Percentiles rank a stretch among this genome's conserved stretches.
phyloP scores from a whole-genome alignment of 73 alveolate species.

The Paramecium tetraurelia region DNA sequence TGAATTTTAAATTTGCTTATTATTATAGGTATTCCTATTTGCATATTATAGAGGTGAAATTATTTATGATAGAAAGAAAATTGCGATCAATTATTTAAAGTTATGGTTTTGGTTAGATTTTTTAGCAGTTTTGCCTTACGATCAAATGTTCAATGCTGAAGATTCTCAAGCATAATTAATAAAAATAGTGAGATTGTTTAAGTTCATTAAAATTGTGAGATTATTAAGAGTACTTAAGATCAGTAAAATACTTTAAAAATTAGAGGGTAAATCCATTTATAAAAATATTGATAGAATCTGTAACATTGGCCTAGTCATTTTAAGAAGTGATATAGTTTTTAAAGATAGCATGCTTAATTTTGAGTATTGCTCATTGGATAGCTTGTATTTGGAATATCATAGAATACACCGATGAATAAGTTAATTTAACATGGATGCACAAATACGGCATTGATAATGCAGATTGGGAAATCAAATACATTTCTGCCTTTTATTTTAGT shows the following conservation, averaged over 20 bases:
- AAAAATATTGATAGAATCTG: background rate
- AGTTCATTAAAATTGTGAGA: constrained; percentile 69
- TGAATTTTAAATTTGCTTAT: constrained; percentile 40
- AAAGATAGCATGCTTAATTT: background rate
- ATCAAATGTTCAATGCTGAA: background rate
- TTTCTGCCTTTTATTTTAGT: constrained; percentile 78
- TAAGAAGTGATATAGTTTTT: background rate
- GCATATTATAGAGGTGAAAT: constrained; percentile 68
- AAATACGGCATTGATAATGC: constrained; percentile 13
- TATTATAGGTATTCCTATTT: background rate
- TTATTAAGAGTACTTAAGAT: constrained; percentile 72
- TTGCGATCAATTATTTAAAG: constrained; percentile 63
- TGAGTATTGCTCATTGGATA: constrained; percentile 42
- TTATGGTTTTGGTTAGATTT: constrained; percentile 78
- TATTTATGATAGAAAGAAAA: constrained; percentile 52
- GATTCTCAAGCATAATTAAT: constrained; percentile 35
- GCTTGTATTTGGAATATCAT: constrained; percentile 47
- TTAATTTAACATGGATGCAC: background rate
- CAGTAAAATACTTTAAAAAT: constrained; percentile 53
- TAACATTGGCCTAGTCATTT: background rate
- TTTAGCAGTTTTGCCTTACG: constrained; percentile 74
- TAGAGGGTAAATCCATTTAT: background rate
- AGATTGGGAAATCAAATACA: constrained; percentile 58
- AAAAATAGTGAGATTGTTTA: constrained; percentile 68
- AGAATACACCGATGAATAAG: background rate